Percentiles rank a stretch among this genome's conserved stretches.
phyloP scores from a whole-genome alignment of 768 basidiomycete species.

The Mycena venus region DNA sequence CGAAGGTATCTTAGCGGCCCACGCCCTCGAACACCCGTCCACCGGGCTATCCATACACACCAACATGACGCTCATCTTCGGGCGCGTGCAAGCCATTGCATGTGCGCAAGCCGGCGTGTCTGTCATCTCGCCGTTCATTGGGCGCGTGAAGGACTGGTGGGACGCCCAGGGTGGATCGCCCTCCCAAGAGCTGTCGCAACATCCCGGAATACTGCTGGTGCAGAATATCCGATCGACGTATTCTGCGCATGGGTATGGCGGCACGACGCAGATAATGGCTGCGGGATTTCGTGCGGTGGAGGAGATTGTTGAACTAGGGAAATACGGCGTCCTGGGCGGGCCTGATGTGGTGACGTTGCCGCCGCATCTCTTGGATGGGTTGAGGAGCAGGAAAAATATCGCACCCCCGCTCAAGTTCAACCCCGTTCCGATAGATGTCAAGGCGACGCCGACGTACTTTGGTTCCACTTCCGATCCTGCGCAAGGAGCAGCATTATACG shows the following conservation, averaged over 20 bases:
- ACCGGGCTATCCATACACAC: slow-evolving; percentile 43
- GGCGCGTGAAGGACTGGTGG: slow-evolving; percentile 57
- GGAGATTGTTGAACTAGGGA: slow-evolving; percentile 48
- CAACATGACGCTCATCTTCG: slow-evolving; percentile 54
- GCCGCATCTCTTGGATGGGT: slow-evolving; percentile 46
- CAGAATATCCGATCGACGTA: slow-evolving; percentile 44
- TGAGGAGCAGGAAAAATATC: slow-evolving; percentile 27
- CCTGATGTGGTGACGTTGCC: slow-evolving; percentile 52
- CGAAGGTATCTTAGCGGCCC: slow-evolving; percentile 49
- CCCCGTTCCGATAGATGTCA: neutral
- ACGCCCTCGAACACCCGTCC: slow-evolving; percentile 41
- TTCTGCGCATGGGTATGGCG: slow-evolving; percentile 33
- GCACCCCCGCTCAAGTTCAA: slow-evolving; percentile 10
- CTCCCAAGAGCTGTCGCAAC: slow-evolving; percentile 37
- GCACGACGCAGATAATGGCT: slow-evolving; percentile 48
- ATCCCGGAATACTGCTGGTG: slow-evolving; percentile 49
- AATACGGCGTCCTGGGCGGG: slow-evolving; percentile 41
- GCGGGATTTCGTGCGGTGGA: slow-evolving; percentile 50
- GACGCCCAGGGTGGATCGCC: slow-evolving; percentile 30
- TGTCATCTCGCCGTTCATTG: slow-evolving; percentile 53
- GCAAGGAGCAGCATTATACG: slow-evolving; percentile 36
- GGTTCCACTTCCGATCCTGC: slow-evolving; percentile 4
- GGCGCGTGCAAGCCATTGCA: slow-evolving; percentile 50
- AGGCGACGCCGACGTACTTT: slow-evolving; percentile 2
- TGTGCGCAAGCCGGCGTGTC: slow-evolving; percentile 51